Evolutionary conservation across 257 asterid genomes (phyloP), one percentile per base, ranked within the genome.

Genomic region (Echium plantagineum): DNA sequence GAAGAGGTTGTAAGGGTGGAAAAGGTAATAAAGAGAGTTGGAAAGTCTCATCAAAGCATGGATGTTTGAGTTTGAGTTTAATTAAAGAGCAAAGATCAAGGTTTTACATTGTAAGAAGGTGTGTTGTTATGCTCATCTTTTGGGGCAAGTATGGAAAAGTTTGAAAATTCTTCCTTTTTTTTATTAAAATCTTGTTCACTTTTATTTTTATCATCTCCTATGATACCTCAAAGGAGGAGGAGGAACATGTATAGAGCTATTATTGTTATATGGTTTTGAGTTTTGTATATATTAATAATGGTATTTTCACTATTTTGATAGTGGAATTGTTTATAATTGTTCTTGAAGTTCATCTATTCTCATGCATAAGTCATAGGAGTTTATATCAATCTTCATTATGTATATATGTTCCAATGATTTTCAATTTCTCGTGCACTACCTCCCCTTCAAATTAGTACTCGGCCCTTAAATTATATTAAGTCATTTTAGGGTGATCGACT

Each of bases 91-190:
- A 66, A 46, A 62, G 74, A 18, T 72, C 81, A 54, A 72, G 73
- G 63, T 69, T 76, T 21, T 72, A 69, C 59, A 76, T 76, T 38
- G n/a, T 59, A 9, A 66, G 73, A 55, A 72, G 59, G 67, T 76
- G 81, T 52, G 35, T 76, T 0, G 6, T 69, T 32, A 72, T 76
- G 81, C 71, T 72, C 18, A 72, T 76, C 13, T 69, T 66, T 54
- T 76, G 81, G 81, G 78, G 60, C 46, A 72, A 68, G 61, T 63
- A 69, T 55, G 18, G 66, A 53, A 72, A 76, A 67, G 17, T 35
- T 32, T 58, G 57, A 63, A n/a, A n/a, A 19, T 26, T 48, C 9
- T n/a, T 20, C 3, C 5, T 58, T 1, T 3, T n/a, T 57, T 35
- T 3, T 6, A 7, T 20, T 9, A 7, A 13, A 19, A 6, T 17